Evolutionary conservation across 2,329 filamentous ascomycete species (phyloP).

Genomic region (Talaromyces amestolkiae): DNA sequence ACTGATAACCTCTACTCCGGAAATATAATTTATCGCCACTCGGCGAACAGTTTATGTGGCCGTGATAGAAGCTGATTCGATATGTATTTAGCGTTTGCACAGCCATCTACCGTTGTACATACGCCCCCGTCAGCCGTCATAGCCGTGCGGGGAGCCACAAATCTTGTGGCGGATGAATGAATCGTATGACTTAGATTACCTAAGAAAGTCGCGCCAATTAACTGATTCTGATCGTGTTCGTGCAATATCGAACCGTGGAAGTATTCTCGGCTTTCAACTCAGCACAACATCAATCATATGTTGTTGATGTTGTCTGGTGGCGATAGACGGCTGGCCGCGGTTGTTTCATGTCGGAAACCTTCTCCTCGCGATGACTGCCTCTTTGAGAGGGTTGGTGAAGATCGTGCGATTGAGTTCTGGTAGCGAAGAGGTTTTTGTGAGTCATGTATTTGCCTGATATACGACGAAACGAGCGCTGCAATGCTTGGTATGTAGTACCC

Average conservation of each 20-base stretch:
- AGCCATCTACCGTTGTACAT: not conserved
- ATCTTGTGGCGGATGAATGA: not conserved
- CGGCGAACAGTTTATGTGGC: not conserved
- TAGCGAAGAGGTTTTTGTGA: not conserved
- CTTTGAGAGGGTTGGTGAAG: not conserved
- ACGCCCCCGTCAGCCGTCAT: not conserved
- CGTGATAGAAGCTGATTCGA: not conserved
- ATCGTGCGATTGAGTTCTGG: not conserved
- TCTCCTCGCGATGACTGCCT: not conserved
- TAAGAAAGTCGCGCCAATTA: not conserved
- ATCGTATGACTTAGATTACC: not conserved
- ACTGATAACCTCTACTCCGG: not conserved
- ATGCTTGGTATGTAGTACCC: not conserved
- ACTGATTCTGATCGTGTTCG: not conserved
- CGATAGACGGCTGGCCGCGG: not conserved
- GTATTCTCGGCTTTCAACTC: not conserved
- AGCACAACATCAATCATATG: not conserved
- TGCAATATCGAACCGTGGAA: not conserved
- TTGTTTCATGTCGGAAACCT: not conserved
- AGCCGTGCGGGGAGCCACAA: conserved; percentile 1
- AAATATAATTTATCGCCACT: not conserved
- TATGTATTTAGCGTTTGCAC: not conserved
- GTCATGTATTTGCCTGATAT: not conserved
- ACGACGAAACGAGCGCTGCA: not conserved
- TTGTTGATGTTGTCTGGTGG: not conserved